Evolutionary conservation across 139 green algal genomes (phyloP).

Genomic region (Marvania coccoides): DNA sequence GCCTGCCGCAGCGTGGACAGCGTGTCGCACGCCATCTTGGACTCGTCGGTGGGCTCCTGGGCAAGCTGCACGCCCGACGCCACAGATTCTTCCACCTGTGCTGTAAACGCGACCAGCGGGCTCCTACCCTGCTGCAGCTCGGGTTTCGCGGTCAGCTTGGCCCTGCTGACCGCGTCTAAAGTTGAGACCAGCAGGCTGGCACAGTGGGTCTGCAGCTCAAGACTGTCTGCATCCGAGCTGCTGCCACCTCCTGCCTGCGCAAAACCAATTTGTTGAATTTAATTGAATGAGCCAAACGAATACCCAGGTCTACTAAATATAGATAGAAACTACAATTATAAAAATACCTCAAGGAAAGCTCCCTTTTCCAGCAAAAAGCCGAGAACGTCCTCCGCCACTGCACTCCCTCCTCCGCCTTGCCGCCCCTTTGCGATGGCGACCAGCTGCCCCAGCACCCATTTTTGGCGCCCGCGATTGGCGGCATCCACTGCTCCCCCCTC

Average conservation of each 20-base stretch:
- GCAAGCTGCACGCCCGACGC: neutral
- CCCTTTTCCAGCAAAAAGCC: neutral
- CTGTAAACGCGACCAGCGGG: no score
- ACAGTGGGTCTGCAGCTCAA: neutral
- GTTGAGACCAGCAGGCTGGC: neutral
- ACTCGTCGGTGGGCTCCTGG: neutral
- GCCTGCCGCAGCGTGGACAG: neutral
- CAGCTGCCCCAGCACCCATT: constrained; percentile 13
- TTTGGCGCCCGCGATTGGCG: constrained; percentile 16
- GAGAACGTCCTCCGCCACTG: neutral
- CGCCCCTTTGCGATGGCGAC: constrained; percentile 1
- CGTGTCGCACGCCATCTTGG: neutral
- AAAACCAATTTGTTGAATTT: neutral
- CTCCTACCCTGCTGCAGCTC: neutral
- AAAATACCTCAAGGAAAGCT: neutral
- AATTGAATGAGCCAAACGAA: neutral
- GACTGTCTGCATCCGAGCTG: neutral
- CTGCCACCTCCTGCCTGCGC: neutral
- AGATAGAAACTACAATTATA: neutral
- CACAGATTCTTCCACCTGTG: neutral
- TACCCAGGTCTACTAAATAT: neutral
- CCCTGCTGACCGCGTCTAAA: neutral
- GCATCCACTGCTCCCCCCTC: neutral
- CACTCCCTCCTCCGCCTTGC: neutral
- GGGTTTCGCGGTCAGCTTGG: neutral